A percentile compares a stretch with the other conserved stretches of the same genome.
These are phyloP conservation scores for Dipteronia sinensis DNA, from an alignment of 345 rosid species.

Conservation along the genomic window DNA sequence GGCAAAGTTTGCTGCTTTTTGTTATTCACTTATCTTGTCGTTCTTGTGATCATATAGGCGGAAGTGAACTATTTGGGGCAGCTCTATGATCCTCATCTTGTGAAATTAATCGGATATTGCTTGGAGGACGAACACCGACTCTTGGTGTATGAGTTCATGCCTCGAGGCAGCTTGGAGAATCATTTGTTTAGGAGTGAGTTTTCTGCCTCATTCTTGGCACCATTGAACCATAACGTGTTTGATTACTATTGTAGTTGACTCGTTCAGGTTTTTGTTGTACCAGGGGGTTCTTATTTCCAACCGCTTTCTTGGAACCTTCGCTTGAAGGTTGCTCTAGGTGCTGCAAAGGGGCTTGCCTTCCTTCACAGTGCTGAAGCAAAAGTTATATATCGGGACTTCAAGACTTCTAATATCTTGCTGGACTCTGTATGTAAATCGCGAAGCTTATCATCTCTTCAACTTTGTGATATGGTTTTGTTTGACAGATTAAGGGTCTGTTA, in stretches of 20 bases:
- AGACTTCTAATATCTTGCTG: constrained; percentile 68
- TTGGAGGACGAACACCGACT: constrained; percentile 75
- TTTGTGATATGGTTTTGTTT: background rate
- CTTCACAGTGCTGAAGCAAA: constrained; percentile 63
- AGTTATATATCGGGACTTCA: constrained; percentile 75
- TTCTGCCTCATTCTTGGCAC: background rate
- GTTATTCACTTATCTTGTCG: constrained; percentile 6
- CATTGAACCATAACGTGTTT: background rate
- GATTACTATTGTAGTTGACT: constrained; percentile 4
- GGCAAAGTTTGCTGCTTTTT: background rate
- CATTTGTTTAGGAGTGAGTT: constrained; percentile 73
- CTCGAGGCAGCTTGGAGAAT: constrained; percentile 78
- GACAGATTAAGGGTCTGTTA: background rate
- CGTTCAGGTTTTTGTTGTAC: background rate
- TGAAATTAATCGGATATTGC: constrained; percentile 75
- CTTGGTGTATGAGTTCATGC: constrained; percentile 77
- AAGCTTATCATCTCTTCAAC: background rate
- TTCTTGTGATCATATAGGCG: constrained; percentile 42
- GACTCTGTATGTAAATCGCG: constrained; percentile 50
- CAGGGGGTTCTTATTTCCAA: constrained; percentile 83
- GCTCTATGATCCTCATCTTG: constrained; percentile 65
- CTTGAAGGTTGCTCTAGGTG: constrained; percentile 70
- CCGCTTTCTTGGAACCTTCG: constrained; percentile 81
- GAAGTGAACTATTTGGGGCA: constrained; percentile 77
- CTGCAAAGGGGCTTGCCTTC: constrained; percentile 81